phyloP scores from a whole-genome alignment of 495 filamentous ascomycete species.

The Penicillium manginii region DNA sequence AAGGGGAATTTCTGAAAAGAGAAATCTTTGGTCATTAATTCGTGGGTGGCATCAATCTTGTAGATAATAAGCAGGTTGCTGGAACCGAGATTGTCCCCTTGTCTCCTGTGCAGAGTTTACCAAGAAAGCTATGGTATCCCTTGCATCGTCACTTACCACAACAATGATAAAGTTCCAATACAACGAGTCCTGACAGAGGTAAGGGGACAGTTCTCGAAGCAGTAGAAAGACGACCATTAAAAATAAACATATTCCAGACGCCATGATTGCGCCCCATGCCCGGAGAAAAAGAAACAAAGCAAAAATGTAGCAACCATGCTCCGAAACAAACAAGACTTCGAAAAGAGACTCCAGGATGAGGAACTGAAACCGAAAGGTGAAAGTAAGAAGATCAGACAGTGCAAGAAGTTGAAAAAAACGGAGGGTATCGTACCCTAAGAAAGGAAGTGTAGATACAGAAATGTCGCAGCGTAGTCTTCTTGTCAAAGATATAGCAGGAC shows the following conservation, averaged over 20 bases:
- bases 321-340: conserved; percentile 5
- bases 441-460: conserved; percentile 17
- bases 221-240: conserved; percentile 6
- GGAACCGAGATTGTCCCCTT: not conserved
- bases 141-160: not conserved
- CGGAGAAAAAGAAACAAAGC: conserved; percentile 10
- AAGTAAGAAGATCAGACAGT: conserved; percentile 14
- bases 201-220: not conserved
- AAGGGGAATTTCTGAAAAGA: not conserved
- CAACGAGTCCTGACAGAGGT: not conserved
- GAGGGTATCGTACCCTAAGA: not conserved
- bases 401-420: conserved; percentile 4
- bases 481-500: not conserved
- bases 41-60: conserved; percentile 10
- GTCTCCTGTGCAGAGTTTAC: not conserved
- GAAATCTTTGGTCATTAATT: conserved; percentile 9
- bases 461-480: not conserved
- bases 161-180: not conserved
- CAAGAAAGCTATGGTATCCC: not conserved
- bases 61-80: conserved; percentile 1
- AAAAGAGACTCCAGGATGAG: not conserved
- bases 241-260: conserved; percentile 3
- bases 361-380: not conserved
- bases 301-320: conserved; percentile 20
- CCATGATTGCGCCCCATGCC: conserved; percentile 9